phyloP scores from a whole-genome alignment of 2,329 filamentous ascomycete genomes.

The Aspergillus pseudoglaucus region DNA sequence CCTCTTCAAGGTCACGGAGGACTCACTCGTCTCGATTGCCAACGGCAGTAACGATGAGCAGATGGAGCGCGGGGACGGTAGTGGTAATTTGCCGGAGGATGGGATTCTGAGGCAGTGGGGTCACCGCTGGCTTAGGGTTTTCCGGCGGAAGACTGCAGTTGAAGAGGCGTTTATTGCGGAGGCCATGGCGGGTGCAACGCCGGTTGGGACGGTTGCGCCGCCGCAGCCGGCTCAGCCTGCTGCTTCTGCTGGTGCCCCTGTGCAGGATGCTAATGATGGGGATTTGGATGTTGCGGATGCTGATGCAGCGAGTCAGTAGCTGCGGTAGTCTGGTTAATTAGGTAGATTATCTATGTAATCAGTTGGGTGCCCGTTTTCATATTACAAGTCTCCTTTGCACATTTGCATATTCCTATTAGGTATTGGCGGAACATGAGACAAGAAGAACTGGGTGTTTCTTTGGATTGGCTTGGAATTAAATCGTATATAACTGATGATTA shows the following conservation, averaged over 20 bases:
- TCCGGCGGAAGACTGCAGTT: constrained; percentile 72
- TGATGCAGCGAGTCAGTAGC: constrained; percentile 7
- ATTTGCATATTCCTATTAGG: no score
- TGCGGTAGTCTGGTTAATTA: neutral
- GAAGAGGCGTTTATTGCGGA: constrained; percentile 68
- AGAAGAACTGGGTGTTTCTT: no score
- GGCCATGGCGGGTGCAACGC: constrained; percentile 44
- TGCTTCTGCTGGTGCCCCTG: constrained; percentile 7
- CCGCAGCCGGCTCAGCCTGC: neutral
- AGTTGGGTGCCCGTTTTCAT: no score
- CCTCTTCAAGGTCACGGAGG: constrained; percentile 74
- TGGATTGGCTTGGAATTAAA: no score
- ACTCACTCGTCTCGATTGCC: constrained; percentile 67
- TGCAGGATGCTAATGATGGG: constrained; percentile 16
- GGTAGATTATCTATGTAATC: neutral
- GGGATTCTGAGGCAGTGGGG: constrained; percentile 72
- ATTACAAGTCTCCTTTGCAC: no score
- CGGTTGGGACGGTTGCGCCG: constrained; percentile 34
- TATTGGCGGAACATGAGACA: no score
- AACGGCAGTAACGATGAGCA: constrained; percentile 66
- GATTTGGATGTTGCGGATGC: constrained; percentile 28
- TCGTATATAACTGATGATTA: no score
- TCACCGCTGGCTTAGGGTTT: constrained; percentile 77
- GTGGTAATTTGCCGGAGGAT: constrained; percentile 47
- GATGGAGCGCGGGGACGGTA: constrained; percentile 60